Evolutionary conservation across 495 filamentous ascomycete species (phyloP).

Genomic region (Aspergillus avenaceus): DNA sequence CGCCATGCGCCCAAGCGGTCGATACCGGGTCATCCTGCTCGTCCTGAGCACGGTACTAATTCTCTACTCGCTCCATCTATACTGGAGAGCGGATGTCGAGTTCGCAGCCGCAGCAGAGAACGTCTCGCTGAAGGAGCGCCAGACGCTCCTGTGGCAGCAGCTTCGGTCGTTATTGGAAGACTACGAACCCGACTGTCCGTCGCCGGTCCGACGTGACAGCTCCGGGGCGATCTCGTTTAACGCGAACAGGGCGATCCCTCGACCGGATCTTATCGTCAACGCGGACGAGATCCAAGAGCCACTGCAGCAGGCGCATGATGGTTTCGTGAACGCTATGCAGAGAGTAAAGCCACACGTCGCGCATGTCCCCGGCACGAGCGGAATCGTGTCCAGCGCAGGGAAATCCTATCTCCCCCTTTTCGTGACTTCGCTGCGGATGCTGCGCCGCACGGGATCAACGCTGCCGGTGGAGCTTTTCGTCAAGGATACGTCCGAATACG

Average conservation of each 20-base stretch:
- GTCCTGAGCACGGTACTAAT: constrained; percentile 24
- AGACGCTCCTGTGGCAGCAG: constrained; percentile 36
- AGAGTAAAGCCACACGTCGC: constrained; percentile 32
- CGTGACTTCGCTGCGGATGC: constrained; percentile 52
- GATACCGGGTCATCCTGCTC: constrained; percentile 27
- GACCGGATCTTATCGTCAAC: constrained; percentile 34
- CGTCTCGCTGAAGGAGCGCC: constrained; percentile 30
- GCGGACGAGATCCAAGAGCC: constrained; percentile 24
- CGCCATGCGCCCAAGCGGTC: constrained; percentile 7
- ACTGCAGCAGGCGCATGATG: constrained; percentile 40
- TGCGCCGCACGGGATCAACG: constrained; percentile 50
- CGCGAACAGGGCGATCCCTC: constrained; percentile 22
- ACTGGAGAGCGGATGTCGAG: constrained; percentile 35
- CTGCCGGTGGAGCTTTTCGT: constrained; percentile 58
- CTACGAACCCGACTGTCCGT: constrained; percentile 26
- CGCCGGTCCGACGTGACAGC: constrained; percentile 20
- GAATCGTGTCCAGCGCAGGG: constrained; percentile 51
- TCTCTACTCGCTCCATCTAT: constrained; percentile 34
- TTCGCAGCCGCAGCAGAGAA: constrained; percentile 34
- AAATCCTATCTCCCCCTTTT: constrained; percentile 42
- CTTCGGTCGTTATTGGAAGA: constrained; percentile 31
- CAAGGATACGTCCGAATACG: constrained; percentile 44
- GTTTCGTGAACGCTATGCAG: constrained; percentile 35
- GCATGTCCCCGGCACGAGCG: constrained; percentile 43
- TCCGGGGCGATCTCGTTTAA: constrained; percentile 28